Evolutionary conservation across 495 filamentous ascomycete genomes (phyloP).

Genomic region (Tuber calosporum): DNA sequence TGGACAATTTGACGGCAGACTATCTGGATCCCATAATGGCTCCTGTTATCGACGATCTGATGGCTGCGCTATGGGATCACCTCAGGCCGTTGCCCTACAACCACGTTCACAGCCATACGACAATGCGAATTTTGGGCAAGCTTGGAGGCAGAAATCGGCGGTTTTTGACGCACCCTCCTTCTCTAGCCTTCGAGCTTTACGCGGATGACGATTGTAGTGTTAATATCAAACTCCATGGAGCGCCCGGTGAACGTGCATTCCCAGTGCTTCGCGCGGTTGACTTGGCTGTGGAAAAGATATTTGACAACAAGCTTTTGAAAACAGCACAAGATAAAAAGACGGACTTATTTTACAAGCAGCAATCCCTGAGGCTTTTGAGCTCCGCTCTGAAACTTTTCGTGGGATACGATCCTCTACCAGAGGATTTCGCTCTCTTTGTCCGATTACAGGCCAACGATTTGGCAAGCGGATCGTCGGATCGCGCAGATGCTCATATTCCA

Average conservation of each 20-base stretch:
- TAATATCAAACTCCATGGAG: conserved; percentile 80
- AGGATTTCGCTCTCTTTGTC: conserved; percentile 75
- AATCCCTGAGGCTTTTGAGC: conserved; percentile 77
- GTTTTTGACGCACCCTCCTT: conserved; percentile 81
- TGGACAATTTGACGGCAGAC: conserved; percentile 95
- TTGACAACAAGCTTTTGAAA: conserved; percentile 58
- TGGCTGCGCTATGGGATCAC: conserved; percentile 94
- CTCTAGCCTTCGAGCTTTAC: conserved; percentile 71
- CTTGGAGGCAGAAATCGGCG: conserved; percentile 90
- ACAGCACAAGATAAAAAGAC: conserved; percentile 56
- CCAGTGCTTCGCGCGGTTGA: conserved; percentile 79
- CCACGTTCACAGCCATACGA: conserved; percentile 94
- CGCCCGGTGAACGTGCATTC: conserved; percentile 77
- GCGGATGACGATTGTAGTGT: conserved; percentile 80
- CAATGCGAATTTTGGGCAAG: conserved; percentile 96
- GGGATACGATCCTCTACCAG: conserved; percentile 77
- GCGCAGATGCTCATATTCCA: conserved; percentile 56
- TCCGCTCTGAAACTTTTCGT: conserved; percentile 84
- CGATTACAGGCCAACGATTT: conserved; percentile 85
- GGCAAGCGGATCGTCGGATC: conserved; percentile 58
- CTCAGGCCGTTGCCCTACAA: conserved; percentile 85
- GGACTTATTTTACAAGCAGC: conserved; percentile 83
- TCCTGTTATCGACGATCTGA: conserved; percentile 94
- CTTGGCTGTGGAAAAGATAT: conserved; percentile 74
- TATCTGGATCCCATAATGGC: conserved; percentile 99